These are phyloP conservation scores for Candida broadrunensis DNA, from an alignment of 805 yeast species.

Conservation along the genomic window DNA sequence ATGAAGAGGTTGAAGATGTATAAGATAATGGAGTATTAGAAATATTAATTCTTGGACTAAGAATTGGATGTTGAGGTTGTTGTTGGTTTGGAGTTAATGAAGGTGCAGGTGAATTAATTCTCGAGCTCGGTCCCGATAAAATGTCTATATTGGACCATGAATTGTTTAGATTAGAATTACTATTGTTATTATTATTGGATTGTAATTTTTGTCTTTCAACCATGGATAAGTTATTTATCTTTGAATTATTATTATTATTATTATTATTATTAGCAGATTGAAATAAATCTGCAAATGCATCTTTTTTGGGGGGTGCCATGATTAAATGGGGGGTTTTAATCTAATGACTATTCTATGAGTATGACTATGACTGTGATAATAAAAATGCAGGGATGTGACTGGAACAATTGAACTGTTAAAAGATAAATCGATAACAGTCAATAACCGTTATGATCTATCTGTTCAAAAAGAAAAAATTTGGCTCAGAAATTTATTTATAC, in stretches of 20 bases:
- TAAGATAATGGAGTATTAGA: neutral
- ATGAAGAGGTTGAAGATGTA: slow-evolving; percentile 1
- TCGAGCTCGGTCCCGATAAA: slow-evolving; percentile 12
- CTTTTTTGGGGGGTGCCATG: slow-evolving; percentile 39
- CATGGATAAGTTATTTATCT: slow-evolving; percentile 9
- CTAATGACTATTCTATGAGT: too few relatives aligned
- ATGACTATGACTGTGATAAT: too few relatives aligned
- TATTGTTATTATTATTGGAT: neutral
- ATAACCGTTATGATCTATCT: too few relatives aligned
- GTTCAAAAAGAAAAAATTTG: too few relatives aligned
- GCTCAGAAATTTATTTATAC: too few relatives aligned
- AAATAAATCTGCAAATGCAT: slow-evolving; percentile 44
- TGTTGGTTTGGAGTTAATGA: neutral
- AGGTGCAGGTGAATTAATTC: neutral
- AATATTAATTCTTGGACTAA: neutral
- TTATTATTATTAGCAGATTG: slow-evolving; percentile 24
- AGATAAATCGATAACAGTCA: too few relatives aligned
- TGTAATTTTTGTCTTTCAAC: slow-evolving; percentile 26
- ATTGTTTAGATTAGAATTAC: slow-evolving; percentile 3
- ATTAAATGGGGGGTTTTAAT: too few relatives aligned
- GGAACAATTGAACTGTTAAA: too few relatives aligned
- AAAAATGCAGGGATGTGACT: too few relatives aligned
- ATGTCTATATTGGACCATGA: slow-evolving; percentile 37
- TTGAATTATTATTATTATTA: slow-evolving; percentile 7
- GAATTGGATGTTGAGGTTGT: neutral